phyloP scores from a whole-genome alignment of 73 alveolate genomes.

The Stentor roeselii region DNA sequence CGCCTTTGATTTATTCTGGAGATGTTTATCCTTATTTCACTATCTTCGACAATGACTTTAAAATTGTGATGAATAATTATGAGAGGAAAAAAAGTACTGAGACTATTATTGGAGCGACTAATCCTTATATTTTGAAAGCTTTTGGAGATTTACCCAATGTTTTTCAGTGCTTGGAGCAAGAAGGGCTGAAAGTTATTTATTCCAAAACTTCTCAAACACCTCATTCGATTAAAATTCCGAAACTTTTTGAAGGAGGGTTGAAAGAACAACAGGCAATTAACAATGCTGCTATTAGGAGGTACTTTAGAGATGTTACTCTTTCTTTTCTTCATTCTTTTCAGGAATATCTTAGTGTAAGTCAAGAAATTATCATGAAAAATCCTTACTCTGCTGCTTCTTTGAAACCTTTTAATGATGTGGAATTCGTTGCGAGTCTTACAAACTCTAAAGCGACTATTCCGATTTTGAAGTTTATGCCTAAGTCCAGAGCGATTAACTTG shows the following conservation, averaged over 20 bases:
- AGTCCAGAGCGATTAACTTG: background rate
- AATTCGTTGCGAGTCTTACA: background rate
- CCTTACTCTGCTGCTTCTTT: background rate
- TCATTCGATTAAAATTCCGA: background rate
- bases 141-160: conserved; percentile 8
- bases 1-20: conserved; percentile 32
- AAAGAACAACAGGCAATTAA: conserved; percentile 9
- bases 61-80: background rate
- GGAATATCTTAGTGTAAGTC: background rate
- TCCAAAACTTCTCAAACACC: background rate
- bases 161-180: background rate
- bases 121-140: conserved; percentile 27
- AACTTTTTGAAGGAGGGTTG: background rate
- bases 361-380: background rate
- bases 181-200: background rate
- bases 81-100: background rate
- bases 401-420: conserved; percentile 9
- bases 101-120: conserved; percentile 22
- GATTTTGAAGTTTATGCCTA: background rate
- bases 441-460: background rate
- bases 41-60: conserved; percentile 21
- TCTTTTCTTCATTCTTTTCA: conserved; percentile 23
- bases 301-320: background rate
- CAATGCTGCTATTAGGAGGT: background rate
- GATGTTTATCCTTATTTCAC: conserved; percentile 33